Conservation (phyloP, 768 basidiomycete genomes). For the Termitomyces heimii region DNA sequence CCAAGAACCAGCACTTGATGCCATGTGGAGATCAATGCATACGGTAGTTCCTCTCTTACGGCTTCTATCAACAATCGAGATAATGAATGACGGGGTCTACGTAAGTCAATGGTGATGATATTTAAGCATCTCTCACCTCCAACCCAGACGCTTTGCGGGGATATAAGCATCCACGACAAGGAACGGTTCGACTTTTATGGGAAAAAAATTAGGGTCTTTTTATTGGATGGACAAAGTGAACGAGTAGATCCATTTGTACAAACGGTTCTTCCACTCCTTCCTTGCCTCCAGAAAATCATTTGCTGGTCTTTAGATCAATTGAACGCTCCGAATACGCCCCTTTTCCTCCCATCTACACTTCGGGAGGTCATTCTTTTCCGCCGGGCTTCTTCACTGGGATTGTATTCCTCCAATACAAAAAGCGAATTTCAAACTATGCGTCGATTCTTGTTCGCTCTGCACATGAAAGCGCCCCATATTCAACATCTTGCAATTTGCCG, state of each 20-base stretch:
- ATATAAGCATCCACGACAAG: neutral
- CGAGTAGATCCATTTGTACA: neutral
- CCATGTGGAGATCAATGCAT: constrained; percentile 6
- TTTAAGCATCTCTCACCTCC: neutral
- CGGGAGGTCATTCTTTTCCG: neutral
- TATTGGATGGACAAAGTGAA: neutral
- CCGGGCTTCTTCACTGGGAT: neutral
- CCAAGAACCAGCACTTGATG: constrained; percentile 6
- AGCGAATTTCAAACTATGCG: neutral
- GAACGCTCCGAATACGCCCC: neutral
- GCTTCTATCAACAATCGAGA: neutral
- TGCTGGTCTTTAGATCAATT: neutral
- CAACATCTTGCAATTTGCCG: neutral
- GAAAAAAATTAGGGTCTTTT: neutral
- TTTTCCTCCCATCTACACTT: neutral
- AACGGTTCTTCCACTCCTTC: neutral
- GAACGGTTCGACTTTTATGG: neutral
- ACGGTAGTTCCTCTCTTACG: neutral
- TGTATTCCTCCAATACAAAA: neutral
- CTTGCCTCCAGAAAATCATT: neutral
- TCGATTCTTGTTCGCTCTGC: neutral
- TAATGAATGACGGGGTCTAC: neutral
- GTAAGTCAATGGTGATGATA: neutral
- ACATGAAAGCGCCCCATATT: neutral
- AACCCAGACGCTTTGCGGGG: neutral